Conservation (phyloP, 2,329 filamentous ascomycete genomes). For the Ilyonectria mors-panacis region DNA sequence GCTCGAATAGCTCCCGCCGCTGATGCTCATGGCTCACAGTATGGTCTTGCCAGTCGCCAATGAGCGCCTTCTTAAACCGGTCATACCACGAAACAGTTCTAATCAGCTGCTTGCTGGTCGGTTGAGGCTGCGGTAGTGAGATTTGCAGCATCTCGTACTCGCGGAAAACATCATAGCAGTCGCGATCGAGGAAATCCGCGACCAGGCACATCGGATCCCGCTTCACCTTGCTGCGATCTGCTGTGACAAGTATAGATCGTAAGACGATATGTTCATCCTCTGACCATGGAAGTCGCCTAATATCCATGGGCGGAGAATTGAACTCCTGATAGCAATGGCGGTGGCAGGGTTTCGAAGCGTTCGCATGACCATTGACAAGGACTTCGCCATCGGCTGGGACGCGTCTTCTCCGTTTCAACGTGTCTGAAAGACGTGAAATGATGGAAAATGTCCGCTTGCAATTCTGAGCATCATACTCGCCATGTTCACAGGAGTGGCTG, state of each 20-base stretch:
- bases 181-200: constrained; percentile 64
- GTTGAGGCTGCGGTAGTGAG: constrained; percentile 43
- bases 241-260: constrained; percentile 62
- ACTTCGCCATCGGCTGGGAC: constrained; percentile 16
- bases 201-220: constrained; percentile 64
- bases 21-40: constrained; percentile 70
- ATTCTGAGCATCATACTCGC: constrained; percentile 69
- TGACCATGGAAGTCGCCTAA: constrained; percentile 57
- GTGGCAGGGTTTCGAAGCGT: constrained; percentile 49
- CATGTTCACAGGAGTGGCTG: constrained; percentile 73
- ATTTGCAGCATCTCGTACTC: constrained; percentile 48
- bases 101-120: constrained; percentile 53
- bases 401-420: constrained; percentile 48
- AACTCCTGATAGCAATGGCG: constrained; percentile 59
- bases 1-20: constrained; percentile 70
- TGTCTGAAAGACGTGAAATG: constrained; percentile 52
- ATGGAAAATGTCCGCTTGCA: constrained; percentile 69
- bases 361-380: constrained; percentile 22
- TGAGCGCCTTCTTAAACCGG: constrained; percentile 67
- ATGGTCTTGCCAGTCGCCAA: constrained; percentile 69
- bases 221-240: constrained; percentile 57
- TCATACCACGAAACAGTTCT: constrained; percentile 70
- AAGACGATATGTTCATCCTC: constrained; percentile 65
- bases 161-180: constrained; percentile 66
- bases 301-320: constrained; percentile 39